Conservation (phyloP, 495 filamentous ascomycete species). For the Beverwykella pulmonaria region DNA sequence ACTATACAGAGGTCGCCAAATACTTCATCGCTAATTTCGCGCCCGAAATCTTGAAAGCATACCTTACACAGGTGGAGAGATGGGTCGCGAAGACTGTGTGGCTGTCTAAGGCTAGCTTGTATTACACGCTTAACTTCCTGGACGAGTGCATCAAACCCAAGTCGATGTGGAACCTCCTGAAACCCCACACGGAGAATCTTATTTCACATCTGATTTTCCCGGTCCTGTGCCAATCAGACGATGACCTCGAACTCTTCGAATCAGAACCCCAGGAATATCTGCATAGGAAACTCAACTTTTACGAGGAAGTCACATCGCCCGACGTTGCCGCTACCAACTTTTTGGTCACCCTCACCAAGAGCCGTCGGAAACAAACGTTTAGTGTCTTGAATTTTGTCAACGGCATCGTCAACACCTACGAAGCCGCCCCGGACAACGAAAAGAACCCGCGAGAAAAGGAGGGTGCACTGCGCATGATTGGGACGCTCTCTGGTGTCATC, state of each 20-base stretch:
- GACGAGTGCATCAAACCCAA: slow-evolving; percentile 98
- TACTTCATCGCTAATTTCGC: slow-evolving; percentile 88
- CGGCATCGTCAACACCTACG: slow-evolving; percentile 85
- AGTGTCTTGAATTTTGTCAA: slow-evolving; percentile 93
- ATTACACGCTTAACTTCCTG: slow-evolving; percentile 87
- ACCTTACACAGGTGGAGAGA: slow-evolving; percentile 89
- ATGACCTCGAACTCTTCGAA: slow-evolving; percentile 92
- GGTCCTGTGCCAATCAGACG: slow-evolving; percentile 86
- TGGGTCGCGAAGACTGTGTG: slow-evolving; percentile 94
- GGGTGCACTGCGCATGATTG: slow-evolving; percentile 95
- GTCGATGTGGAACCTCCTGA: slow-evolving; percentile 90
- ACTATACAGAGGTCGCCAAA: slow-evolving; percentile 80
- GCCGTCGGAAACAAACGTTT: slow-evolving; percentile 93
- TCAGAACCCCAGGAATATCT: slow-evolving; percentile 93
- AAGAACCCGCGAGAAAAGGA: slow-evolving; percentile 95
- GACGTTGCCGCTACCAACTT: slow-evolving; percentile 98
- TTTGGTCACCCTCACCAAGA: slow-evolving; percentile 89
- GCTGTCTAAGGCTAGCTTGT: slow-evolving; percentile 91
- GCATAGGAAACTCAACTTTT: slow-evolving; percentile 95
- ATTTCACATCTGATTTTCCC: slow-evolving; percentile 95
- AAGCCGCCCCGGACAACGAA: slow-evolving; percentile 76
- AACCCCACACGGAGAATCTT: slow-evolving; percentile 87
- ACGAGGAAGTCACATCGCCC: slow-evolving; percentile 93
- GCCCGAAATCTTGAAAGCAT: slow-evolving; percentile 90
- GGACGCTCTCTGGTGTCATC: slow-evolving; percentile 88